Percentiles rank a stretch among this genome's conserved stretches.
Conservation (phyloP, 2,329 filamentous ascomycete species). For the Malbranchea cinnamomea region DNA sequence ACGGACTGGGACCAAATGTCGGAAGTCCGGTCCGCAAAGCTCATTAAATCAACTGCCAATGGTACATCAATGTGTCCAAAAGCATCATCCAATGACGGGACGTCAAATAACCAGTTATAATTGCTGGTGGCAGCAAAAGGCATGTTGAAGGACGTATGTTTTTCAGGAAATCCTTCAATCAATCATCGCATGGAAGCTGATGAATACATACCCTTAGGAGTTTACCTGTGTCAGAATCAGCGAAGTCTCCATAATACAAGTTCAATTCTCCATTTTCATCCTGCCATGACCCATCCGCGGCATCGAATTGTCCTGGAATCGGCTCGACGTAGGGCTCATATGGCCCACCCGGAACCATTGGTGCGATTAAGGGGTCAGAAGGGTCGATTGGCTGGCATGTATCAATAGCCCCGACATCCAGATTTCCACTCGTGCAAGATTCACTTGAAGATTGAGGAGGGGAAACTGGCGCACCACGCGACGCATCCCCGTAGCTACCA, state of each 20-base stretch:
- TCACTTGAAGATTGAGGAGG: conserved; percentile 16
- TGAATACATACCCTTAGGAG: too few species aligned
- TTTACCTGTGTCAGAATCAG: conserved; percentile 43
- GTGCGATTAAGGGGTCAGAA: conserved; percentile 16
- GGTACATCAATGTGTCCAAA: conserved; percentile 16
- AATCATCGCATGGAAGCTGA: too few species aligned
- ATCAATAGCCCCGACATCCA: conserved; percentile 1
- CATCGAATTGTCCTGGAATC: conserved; percentile 20
- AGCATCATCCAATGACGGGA: conserved; percentile 22
- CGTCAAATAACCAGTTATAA: conserved; percentile 48
- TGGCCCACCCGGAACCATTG: conserved; percentile 18
- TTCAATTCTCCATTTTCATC: conserved; percentile 9
- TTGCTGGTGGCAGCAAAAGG: conserved; percentile 49
- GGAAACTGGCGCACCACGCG: conserved; percentile 15
- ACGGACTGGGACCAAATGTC: conserved; percentile 8
- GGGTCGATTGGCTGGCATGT: conserved; percentile 4
- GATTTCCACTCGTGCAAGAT: conserved; percentile 12
- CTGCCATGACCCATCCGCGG: conserved; percentile 19
- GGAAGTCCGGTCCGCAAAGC: conserved; percentile 12
- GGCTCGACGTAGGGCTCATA: conserved; percentile 21
- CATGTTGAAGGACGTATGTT: conserved; percentile 48
- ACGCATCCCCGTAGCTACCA: conserved; percentile 7
- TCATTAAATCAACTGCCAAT: conserved; percentile 13
- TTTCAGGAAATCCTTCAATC: too few species aligned
- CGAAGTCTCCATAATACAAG: conserved; percentile 36